Evolutionary conservation across 1,284 basidiomycete species (phyloP).

Genomic region (Trametes polyzona): DNA sequence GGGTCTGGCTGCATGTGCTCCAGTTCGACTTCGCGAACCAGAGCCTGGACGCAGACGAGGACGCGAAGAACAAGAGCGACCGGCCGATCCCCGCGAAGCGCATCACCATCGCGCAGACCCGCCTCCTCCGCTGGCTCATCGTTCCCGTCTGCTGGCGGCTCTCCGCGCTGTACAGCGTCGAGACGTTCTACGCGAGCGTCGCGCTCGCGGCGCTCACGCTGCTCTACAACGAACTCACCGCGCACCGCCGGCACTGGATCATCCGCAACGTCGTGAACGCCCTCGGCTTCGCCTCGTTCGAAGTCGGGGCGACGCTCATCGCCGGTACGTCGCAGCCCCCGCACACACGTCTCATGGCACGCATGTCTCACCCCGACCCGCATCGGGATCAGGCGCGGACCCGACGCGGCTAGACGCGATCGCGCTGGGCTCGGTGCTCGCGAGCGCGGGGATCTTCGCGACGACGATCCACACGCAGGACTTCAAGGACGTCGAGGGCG

Average conservation of each 20-base stretch:
- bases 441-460: constrained; percentile 28
- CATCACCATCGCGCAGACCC: constrained; percentile 39
- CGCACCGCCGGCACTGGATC: constrained; percentile 40
- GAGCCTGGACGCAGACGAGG: constrained; percentile 41
- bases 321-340: constrained; percentile 34
- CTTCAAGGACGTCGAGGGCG: constrained; percentile 39
- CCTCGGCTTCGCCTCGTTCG: constrained; percentile 41
- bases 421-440: constrained; percentile 8
- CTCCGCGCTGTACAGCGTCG: constrained; percentile 36
- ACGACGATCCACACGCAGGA: constrained; percentile 40
- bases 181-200: constrained; percentile 36
- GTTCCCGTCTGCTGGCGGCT: constrained; percentile 38
- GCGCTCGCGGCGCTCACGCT: constrained; percentile 35
- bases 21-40: constrained; percentile 49
- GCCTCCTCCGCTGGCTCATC: constrained; percentile 40
- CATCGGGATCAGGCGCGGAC: not conserved
- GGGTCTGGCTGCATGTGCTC: constrained; percentile 51
- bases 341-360: not conserved
- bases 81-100: constrained; percentile 47
- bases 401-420: constrained; percentile 1
- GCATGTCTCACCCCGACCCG: not conserved
- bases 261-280: constrained; percentile 43
- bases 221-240: constrained; percentile 43
- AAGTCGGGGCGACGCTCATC: constrained; percentile 44
- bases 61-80: constrained; percentile 46